These are phyloP conservation scores for Zancudomyces culisetae DNA, from an alignment of 371 early-diverging fungal species.

Conservation along the genomic window DNA sequence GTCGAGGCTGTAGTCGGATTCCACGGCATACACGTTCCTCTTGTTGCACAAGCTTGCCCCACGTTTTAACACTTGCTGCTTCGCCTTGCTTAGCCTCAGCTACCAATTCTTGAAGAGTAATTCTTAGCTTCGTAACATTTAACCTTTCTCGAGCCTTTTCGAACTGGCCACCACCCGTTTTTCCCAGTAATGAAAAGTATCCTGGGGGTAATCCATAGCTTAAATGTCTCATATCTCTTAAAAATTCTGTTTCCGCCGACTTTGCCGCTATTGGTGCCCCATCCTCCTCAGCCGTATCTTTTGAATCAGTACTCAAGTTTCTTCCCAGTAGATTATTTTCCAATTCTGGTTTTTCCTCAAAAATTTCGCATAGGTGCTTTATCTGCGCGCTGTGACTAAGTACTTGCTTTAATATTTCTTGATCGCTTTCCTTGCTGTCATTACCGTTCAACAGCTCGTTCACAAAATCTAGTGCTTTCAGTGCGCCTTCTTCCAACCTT, in stretches of 20 bases:
- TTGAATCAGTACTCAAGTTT: background rate
- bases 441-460: conserved; percentile 2
- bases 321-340: background rate
- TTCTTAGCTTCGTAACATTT: conserved; percentile 17
- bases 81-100: conserved; percentile 1
- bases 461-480: conserved; percentile 8
- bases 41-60: conserved; percentile 12
- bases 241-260: conserved; percentile 9
- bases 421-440: background rate
- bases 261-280: background rate
- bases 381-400: conserved; percentile 3
- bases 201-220: conserved; percentile 22
- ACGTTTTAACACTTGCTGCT: conserved; percentile 5
- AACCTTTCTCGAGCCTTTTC: conserved; percentile 23
- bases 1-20: conserved; percentile 12
- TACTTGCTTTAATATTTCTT: background rate
- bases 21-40: conserved; percentile 16
- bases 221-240: conserved; percentile 8
- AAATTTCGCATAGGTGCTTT: conserved; percentile 16
- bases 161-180: no score
- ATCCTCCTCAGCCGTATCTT: background rate
- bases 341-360: conserved; percentile 15
- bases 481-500: conserved; percentile 11
- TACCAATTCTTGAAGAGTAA: conserved; percentile 11
- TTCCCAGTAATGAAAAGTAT: no score